Conservation (phyloP, 768 basidiomycete species). For the Candolleomyces eurysporus region DNA sequence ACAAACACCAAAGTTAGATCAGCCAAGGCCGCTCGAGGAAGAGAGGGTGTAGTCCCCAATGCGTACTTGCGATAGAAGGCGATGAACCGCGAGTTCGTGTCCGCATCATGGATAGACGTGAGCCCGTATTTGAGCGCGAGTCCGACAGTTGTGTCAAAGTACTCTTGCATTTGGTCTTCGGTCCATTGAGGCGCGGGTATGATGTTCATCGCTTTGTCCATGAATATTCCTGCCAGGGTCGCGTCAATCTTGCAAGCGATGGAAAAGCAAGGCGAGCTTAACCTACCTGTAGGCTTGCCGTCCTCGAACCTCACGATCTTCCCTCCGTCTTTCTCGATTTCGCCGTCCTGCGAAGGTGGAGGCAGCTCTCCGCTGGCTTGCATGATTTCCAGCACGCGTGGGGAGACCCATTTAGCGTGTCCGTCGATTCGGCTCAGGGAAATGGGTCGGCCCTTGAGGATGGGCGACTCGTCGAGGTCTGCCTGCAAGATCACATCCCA, state of each 20-base stretch:
- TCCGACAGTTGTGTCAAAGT: constrained; percentile 59
- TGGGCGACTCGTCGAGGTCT: constrained; percentile 68
- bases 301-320: constrained; percentile 58
- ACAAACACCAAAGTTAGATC: too few relatives aligned
- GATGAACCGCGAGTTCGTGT: constrained; percentile 46
- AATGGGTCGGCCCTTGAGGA: constrained; percentile 70
- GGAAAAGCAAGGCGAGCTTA: background rate
- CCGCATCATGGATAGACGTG: constrained; percentile 87
- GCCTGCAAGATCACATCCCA: constrained; percentile 36
- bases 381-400: constrained; percentile 64
- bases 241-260: background rate
- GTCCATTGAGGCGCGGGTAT: constrained; percentile 67
- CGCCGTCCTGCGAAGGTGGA: constrained; percentile 12
- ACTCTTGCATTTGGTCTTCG: constrained; percentile 53
- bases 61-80: constrained; percentile 41
- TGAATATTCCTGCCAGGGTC: too few relatives aligned
- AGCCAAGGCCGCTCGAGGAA: too few relatives aligned
- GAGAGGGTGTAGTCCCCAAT: background rate
- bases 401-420: constrained; percentile 88
- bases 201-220: constrained; percentile 86
- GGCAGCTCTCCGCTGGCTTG: constrained; percentile 46
- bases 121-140: constrained; percentile 79
- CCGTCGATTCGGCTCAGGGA: constrained; percentile 75
- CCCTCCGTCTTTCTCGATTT: constrained; percentile 63
- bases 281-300: constrained; percentile 27